Base-by-base conservation (phyloP, 805 yeast genomes). In the Ogataea corticis region DNA sequence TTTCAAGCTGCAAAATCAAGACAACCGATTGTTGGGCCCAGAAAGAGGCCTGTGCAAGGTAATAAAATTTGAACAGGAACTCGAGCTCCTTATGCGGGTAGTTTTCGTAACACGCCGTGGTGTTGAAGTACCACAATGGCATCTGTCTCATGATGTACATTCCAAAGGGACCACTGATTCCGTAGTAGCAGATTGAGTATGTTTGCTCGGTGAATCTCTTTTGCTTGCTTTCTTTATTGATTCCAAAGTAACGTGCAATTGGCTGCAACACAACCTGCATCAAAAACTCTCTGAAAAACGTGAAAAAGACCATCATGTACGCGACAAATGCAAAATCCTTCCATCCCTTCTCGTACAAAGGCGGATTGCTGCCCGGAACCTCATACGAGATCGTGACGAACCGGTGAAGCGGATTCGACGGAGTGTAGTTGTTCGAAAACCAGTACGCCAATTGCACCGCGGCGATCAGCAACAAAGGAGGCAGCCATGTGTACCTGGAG, bases 1-100 rank as follows among this genome's bases (percentile, higher is more conserved):
- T 88, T 68, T 94, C 99, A 49, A 94, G 75, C 66, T 86, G 96
- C 52, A 94, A 73, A 37, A 81, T 69, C 52, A 94, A 73, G 27
- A 94, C 86, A 33, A 87, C 82, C 1, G 95, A 83, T 69, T 94
- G 99, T 71, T 94, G 99, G 17, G 90, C 82, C 99, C 99, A 94
- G 67, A 89, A 94, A 4, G 97, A 86, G 5, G 98, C 97, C 70
- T 94, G 98, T 33, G 87, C 82, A 50, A 94, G 72, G 65, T 94
- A 94, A 63, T 85, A 94, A 12, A 81, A 65, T 70, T 94, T 94
- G 72, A 86, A 85, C 45, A 75, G 71, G 49, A 71, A 75, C 45
- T 78, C 84, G 60, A 86, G 87, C 28, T 84, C 74, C 49, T 77
- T 73, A 69, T 94, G 98, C 6, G 99, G 99, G 65, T 85, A 92